These are phyloP conservation scores for Annulohypoxylon bovei DNA, from an alignment of 495 filamentous ascomycete species.

Conservation along the genomic window DNA sequence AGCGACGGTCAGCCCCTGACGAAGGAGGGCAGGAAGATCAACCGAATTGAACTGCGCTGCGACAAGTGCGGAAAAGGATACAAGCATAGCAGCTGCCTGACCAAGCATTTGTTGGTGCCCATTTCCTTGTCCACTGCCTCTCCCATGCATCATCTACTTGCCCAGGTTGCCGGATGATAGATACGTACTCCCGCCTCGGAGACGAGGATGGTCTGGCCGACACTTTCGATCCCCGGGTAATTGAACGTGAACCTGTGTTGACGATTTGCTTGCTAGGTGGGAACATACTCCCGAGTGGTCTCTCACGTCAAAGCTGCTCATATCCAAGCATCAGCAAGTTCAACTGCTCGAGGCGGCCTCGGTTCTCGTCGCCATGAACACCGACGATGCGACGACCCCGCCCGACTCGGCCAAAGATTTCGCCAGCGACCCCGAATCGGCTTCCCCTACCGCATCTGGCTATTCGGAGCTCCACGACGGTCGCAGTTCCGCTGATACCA, in stretches of 20 bases:
- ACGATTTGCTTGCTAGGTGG: slow-evolving; percentile 77
- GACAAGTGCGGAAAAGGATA: slow-evolving; percentile 99
- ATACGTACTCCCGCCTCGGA: slow-evolving; percentile 41
- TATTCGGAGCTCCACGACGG: slow-evolving; percentile 79
- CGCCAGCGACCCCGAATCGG: slow-evolving; percentile 81
- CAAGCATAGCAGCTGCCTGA: slow-evolving; percentile 99
- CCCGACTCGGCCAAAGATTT: slow-evolving; percentile 70
- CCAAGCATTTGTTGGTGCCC: slow-evolving; percentile 99
- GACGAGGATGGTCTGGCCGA: slow-evolving; percentile 36
- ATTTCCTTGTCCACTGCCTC: slow-evolving; percentile 56
- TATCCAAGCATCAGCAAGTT: slow-evolving; percentile 99
- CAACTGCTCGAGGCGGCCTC: slow-evolving; percentile 96
- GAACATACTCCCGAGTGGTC: slow-evolving; percentile 99
- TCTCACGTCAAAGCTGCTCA: slow-evolving; percentile 95
- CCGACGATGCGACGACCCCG: slow-evolving; percentile 60
- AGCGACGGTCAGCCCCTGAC: slow-evolving; percentile 84
- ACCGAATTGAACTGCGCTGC: slow-evolving; percentile 86
- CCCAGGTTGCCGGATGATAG: slow-evolving; percentile 42
- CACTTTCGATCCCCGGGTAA: slow-evolving; percentile 42
- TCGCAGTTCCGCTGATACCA: slow-evolving; percentile 73
- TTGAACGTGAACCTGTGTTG: slow-evolving; percentile 49
- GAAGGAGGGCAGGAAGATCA: slow-evolving; percentile 81
- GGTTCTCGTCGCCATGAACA: slow-evolving; percentile 93
- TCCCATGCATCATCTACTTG: slow-evolving; percentile 52
- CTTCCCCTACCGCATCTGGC: slow-evolving; percentile 79